Evolutionary conservation across 495 filamentous ascomycete species (phyloP), one percentile per base, ranked within the genome.

Genomic region (Xylaria nigripes): DNA sequence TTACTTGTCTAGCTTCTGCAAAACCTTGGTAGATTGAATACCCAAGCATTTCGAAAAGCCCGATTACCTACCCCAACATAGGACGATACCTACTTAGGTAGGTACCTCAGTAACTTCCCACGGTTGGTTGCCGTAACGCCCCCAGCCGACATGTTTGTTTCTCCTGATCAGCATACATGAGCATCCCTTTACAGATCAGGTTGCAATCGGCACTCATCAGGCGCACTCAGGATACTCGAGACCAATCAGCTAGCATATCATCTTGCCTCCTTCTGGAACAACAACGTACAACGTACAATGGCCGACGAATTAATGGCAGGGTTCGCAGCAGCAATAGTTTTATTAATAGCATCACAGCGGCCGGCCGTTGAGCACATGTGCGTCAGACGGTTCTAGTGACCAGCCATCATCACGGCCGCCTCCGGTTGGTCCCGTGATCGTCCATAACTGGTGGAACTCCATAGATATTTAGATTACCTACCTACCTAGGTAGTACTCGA

Each of bases 191-290:
- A n/a, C n/a, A n/a, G n/a, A n/a, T 19, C 12, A 9, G 18, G 32
- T 40, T 41, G 34, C 29, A 36, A 47, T 41, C 44, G 34, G 23
- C 13, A 54, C 25, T 19, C 16, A 29, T 19, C 16, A 40, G 18
- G 16, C 24, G 44, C 43, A 44, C 44, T 21, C 27, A 40, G 18
- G 12, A 41, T 9, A 9, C 3, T 16, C 4, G 19, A 25, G 24
- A 15, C 45, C 34, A 48, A 54, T 43, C 16, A 27, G 21, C 25
- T 48, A 18, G 41, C 32, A 19, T 54, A 52, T 60, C 56, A 57
- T 62, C 54, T 59, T 54, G 49, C 54, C 19, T 43, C 50, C 19
- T 60, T 58, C 51, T 52, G 52, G 60, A 47, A 63, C 55, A 54
- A 10, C n/a, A n/a, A 51, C 45, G 50, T 56, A 55, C 55, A 55